Base-by-base conservation (phyloP, 441 rosid genomes). In the Gossypium gossypioides region DNA sequence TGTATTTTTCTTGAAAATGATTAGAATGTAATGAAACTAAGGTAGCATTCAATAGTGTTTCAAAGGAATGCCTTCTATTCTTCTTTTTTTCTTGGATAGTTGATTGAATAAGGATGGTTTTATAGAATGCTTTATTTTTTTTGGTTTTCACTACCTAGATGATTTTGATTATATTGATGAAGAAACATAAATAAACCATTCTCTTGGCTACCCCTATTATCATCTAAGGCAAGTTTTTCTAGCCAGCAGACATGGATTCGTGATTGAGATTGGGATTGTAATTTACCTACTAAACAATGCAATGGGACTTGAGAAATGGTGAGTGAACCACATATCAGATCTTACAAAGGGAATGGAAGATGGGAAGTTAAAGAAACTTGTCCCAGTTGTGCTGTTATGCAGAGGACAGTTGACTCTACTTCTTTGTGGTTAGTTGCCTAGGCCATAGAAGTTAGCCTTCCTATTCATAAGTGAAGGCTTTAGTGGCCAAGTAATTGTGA, bases 391-490 rank as follows among this genome's bases (percentile, higher is more conserved):
- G 32, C 0, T 21, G 1, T 1, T 9, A 3, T 22, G 15, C 15
- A 1, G 76, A 70, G 32, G 72, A 78, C 84, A 78, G 2, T 72
- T 64, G 75, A 76, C 79, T 13, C 5, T 5, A 37, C 12, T 16
- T 66, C 61, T 42, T 69, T 2, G 51, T 34, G 40, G 34, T 34
- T 19, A 51, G 34, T 12, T 24, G 37, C 8, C 64, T 22, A 13
- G 46, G 9, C 8, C 40, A 40, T 34, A 2, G 4, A 22, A 24
- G 18, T 54, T 12, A 46, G 18, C 69, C n/a, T 40, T 13, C 65
- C 50, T 77, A 72, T 52, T 72, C 68, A 77, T 72, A 37, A 7
- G 37, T 16, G 48, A 70, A 63, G 12, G 3, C 8, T 29, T 55
- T 6, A 22, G 1, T 37, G 2, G 27, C 5, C 6, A 1, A 15